Evolutionary conservation across 768 basidiomycete genomes (phyloP).

Genomic region (Suillus subluteus): DNA sequence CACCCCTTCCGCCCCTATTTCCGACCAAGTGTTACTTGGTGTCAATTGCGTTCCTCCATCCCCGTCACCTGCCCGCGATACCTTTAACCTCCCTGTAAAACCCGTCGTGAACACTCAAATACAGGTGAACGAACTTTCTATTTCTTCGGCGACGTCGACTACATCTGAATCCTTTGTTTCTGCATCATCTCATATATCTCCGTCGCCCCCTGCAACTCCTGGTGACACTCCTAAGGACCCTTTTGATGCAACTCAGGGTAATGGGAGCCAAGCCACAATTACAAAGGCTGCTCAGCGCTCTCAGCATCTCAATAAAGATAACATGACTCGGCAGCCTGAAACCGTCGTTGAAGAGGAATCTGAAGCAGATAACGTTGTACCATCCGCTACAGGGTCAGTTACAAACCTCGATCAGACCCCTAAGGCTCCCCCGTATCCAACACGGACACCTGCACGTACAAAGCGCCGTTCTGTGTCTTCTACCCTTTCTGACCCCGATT

Average conservation of each 20-base stretch:
- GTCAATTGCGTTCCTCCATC: constrained; percentile 32
- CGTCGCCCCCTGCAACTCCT: constrained; percentile 61
- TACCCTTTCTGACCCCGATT: constrained; percentile 67
- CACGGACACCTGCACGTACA: constrained; percentile 91
- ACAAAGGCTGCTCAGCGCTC: constrained; percentile 40
- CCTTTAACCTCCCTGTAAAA: constrained; percentile 32
- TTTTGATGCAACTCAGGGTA: constrained; percentile 41
- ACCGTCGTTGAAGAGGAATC: constrained; percentile 57
- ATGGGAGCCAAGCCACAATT: constrained; percentile 63
- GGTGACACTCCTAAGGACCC: constrained; percentile 51
- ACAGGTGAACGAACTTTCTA: constrained; percentile 34
- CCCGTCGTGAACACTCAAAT: constrained; percentile 15
- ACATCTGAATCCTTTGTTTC: constrained; percentile 50
- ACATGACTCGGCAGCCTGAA: constrained; percentile 45
- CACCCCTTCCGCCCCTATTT: constrained; percentile 16
- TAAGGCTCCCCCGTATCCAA: constrained; percentile 60
- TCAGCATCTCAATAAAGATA: constrained; percentile 37
- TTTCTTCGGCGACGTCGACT: constrained; percentile 50
- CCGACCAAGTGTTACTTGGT: constrained; percentile 13
- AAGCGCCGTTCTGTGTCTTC: constrained; percentile 96
- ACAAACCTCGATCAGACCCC: constrained; percentile 18
- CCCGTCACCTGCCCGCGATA: constrained; percentile 35
- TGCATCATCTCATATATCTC: constrained; percentile 51
- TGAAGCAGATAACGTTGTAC: constrained; percentile 13
- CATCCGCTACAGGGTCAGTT: constrained; percentile 31